Percentiles rank a stretch among this genome's conserved stretches.
These are phyloP conservation scores for Xerocomus brunneocitrinus DNA, from an alignment of 768 basidiomycete genomes.

Conservation along the genomic window DNA sequence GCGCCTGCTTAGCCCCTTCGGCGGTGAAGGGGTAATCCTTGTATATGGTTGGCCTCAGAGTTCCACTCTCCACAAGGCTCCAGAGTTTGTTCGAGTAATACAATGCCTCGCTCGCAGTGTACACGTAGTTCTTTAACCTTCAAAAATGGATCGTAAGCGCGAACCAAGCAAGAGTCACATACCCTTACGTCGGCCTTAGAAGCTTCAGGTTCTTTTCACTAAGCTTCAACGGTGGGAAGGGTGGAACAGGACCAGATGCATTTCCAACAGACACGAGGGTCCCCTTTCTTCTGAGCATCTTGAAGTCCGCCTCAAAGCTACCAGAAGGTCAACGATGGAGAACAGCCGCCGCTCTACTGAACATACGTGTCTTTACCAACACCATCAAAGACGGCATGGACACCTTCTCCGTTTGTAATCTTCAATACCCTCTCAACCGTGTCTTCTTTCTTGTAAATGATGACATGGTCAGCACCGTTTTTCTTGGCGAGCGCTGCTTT, in stretches of 20 bases:
- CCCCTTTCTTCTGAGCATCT: slow-evolving; percentile 78
- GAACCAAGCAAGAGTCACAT: not conserved
- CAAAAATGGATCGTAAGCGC: slow-evolving; percentile 9
- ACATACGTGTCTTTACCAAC: slow-evolving; percentile 95
- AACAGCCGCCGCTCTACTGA: not conserved
- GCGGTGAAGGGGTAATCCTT: slow-evolving; percentile 81
- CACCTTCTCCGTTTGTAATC: slow-evolving; percentile 74
- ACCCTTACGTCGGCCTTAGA: slow-evolving; percentile 63
- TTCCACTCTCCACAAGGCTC: slow-evolving; percentile 51
- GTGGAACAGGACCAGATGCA: slow-evolving; percentile 79
- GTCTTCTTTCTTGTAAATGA: slow-evolving; percentile 73
- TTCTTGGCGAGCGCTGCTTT: slow-evolving; percentile 79
- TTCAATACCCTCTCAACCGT: slow-evolving; percentile 69
- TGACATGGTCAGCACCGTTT: slow-evolving; percentile 83
- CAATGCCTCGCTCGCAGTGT: slow-evolving; percentile 67
- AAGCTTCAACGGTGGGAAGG: slow-evolving; percentile 71
- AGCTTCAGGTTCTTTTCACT: slow-evolving; percentile 79
- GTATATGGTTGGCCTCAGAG: slow-evolving; percentile 62
- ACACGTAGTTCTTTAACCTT: slow-evolving; percentile 69
- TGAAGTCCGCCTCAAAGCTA: slow-evolving; percentile 77
- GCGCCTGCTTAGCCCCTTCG: slow-evolving; percentile 73
- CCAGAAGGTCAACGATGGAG: slow-evolving; percentile 2
- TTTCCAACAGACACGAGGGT: slow-evolving; percentile 91
- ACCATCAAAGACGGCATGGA: slow-evolving; percentile 88
- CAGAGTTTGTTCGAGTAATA: slow-evolving; percentile 66